Base-by-base conservation (phyloP, 1,284 basidiomycete genomes). In the Pulchroboletus neoregius region DNA sequence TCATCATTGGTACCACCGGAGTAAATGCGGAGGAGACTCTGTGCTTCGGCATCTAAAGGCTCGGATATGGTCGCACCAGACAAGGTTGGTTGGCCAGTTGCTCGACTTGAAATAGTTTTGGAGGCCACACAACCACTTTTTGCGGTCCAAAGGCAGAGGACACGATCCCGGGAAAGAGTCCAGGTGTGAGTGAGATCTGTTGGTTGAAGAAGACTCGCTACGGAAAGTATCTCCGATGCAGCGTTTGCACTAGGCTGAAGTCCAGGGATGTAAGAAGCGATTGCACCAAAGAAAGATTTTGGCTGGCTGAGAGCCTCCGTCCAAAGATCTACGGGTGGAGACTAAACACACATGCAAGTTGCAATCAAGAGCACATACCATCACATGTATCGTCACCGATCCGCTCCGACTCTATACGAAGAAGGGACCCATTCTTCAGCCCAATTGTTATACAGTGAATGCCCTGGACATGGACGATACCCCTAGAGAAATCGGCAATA, bases 151-250 rank as follows among this genome's bases (percentile, higher is more conserved):
- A 89, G 74, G 39, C 91, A 78, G 36, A 96, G 72, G 45, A 85
- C 86, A 46, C 86, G 79, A 69, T 96, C 92, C 47, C 91, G 76
- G n/a, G 92, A 92, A 39, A 96, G 75, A 2, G 91, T 86, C 79
- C 91, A 94, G 16, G 86, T 68, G 51, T 87, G 74, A 10, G 75
- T 76, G 48, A 85, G 72, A 57, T 89, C 82, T 32, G 84, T 84
- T 12, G 87, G 84, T 66, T 80, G 81, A 26, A 82, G 78, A 61
- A 82, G 75, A 40, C 79, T 80, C 5, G 84, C 75, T 24, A 87
- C 70, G 33, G 83, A 80, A 34, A 90, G 70, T 37, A 88, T 80
- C 51, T 83, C 78, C 15, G 76, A 71, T 11, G 72, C 72, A 45
- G 74, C 67, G 34, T 73, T 66, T 31, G 69, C 57, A 31, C 70